Percentiles rank a stretch among this genome's conserved stretches.
These are phyloP conservation scores for Basipetospora sp. DNA, from an alignment of 2,329 filamentous ascomycete genomes.

Conservation along the genomic window DNA sequence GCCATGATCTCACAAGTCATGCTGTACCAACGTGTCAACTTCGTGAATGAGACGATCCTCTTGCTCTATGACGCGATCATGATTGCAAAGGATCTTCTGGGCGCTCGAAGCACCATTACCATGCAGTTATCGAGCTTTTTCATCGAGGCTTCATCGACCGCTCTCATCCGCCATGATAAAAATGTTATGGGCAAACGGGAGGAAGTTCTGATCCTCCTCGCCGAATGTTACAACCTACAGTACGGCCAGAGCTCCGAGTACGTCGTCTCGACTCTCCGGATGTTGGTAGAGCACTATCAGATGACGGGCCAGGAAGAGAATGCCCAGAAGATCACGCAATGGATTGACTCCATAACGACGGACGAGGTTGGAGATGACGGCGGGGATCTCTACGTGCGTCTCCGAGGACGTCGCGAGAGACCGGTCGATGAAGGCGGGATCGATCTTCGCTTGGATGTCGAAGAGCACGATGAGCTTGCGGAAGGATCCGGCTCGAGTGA, in stretches of 20 bases:
- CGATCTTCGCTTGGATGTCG: slow-evolving; percentile 23
- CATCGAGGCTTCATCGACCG: slow-evolving; percentile 8
- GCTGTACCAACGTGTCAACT: slow-evolving; percentile 9
- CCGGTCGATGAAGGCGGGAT: slow-evolving; percentile 9
- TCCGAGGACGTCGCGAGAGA: slow-evolving; percentile 13
- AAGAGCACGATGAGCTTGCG: slow-evolving; percentile 23
- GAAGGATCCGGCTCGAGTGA: slow-evolving; percentile 12
- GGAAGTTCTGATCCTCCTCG: slow-evolving; percentile 6
- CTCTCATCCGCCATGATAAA: neutral
- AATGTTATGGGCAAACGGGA: slow-evolving; percentile 16
- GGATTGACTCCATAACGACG: slow-evolving; percentile 12
- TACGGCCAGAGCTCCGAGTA: slow-evolving; percentile 8
- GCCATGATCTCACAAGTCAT: slow-evolving; percentile 9
- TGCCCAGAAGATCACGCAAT: slow-evolving; percentile 7
- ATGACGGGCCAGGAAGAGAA: slow-evolving; percentile 8
- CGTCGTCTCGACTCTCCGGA: slow-evolving; percentile 7
- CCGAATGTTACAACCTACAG: slow-evolving; percentile 10
- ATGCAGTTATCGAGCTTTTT: slow-evolving; percentile 9
- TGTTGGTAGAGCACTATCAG: slow-evolving; percentile 8
- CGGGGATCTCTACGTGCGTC: slow-evolving; percentile 16
- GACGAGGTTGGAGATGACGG: slow-evolving; percentile 11
- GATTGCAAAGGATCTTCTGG: slow-evolving; percentile 7
- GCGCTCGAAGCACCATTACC: slow-evolving; percentile 7
- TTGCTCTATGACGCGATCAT: slow-evolving; percentile 10
- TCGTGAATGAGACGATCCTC: slow-evolving; percentile 2